Percentiles rank a stretch among this genome's conserved stretches.
Evolutionary conservation across 1,139 yeast species (phyloP).

Genomic region (Wickerhamomyces sp.): DNA sequence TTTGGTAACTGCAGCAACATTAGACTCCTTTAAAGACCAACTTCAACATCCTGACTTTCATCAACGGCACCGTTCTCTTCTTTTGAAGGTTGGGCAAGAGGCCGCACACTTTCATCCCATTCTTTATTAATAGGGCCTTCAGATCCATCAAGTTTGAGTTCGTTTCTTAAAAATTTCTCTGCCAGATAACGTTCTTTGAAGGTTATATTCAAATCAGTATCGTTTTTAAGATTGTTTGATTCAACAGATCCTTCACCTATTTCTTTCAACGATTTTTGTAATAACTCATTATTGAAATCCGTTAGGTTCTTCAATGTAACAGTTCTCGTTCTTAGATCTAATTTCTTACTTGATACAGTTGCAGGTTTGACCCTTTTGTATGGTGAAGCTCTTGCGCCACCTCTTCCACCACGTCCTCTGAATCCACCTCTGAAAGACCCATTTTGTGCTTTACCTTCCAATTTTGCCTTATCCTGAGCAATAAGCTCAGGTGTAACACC

Average conservation of each 20-base stretch:
- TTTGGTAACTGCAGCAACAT: no score
- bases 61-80: constrained; percentile 19
- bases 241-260: constrained; percentile 19
- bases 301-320: constrained; percentile 14
- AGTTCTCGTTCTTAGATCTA: constrained; percentile 22
- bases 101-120: constrained; percentile 28
- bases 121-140: constrained; percentile 27
- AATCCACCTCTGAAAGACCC: constrained; percentile 32
- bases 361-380: constrained; percentile 11
- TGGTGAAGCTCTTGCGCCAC: constrained; percentile 13
- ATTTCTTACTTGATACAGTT: constrained; percentile 7
- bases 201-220: constrained; percentile 27
- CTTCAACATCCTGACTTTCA: background rate
- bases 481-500: constrained; percentile 22
- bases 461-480: constrained; percentile 19
- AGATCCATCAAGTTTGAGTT: constrained; percentile 24
- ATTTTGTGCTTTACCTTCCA: constrained; percentile 22
- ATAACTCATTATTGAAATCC: constrained; percentile 18
- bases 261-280: constrained; percentile 15
- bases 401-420: constrained; percentile 18
- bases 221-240: constrained; percentile 9
- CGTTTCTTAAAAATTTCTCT: constrained; percentile 31
- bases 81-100: background rate
- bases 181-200: constrained; percentile 38
- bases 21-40: background rate